Evolutionary conservation across 495 filamentous ascomycete species (phyloP).

Genomic region (Thermothielavioides terrestris): DNA sequence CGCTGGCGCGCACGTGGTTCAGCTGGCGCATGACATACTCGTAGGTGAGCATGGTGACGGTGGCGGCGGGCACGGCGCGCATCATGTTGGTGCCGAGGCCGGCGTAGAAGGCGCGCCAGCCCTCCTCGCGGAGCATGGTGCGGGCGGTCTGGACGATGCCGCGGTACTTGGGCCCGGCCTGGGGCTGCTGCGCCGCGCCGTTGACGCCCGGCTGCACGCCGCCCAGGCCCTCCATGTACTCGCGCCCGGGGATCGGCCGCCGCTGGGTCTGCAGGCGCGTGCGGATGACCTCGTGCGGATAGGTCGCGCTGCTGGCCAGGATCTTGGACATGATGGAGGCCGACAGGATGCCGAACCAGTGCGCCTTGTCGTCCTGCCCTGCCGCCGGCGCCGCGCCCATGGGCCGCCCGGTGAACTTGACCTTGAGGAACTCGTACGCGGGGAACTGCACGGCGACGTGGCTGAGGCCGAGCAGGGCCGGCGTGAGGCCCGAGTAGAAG

Average conservation of each 20-base stretch:
- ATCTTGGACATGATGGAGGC: constrained; percentile 95
- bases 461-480: constrained; percentile 82
- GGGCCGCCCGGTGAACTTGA: constrained; percentile 74
- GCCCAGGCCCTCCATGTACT: constrained; percentile 58
- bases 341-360: constrained; percentile 61
- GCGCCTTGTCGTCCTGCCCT: constrained; percentile 28
- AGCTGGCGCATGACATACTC: constrained; percentile 66
- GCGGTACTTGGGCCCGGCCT: constrained; percentile 52
- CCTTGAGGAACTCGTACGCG: constrained; percentile 88
- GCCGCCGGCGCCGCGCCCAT: constrained; percentile 57
- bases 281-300: constrained; percentile 92
- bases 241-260: constrained; percentile 45
- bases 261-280: constrained; percentile 86
- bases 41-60: constrained; percentile 96
- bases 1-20: constrained; percentile 26
- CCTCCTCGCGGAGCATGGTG: constrained; percentile 82
- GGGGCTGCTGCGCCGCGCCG: not conserved
- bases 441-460: constrained; percentile 98
- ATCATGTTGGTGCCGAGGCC: constrained; percentile 98
- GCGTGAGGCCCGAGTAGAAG: constrained; percentile 93
- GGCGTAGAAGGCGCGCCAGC: constrained; percentile 93
- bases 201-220: constrained; percentile 11
- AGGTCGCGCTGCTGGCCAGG: constrained; percentile 88
- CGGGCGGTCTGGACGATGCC: constrained; percentile 76
- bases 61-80: constrained; percentile 86